phyloP scores from a whole-genome alignment of 805 yeast genomes.

The Teunomyces barrocoloradensis region DNA sequence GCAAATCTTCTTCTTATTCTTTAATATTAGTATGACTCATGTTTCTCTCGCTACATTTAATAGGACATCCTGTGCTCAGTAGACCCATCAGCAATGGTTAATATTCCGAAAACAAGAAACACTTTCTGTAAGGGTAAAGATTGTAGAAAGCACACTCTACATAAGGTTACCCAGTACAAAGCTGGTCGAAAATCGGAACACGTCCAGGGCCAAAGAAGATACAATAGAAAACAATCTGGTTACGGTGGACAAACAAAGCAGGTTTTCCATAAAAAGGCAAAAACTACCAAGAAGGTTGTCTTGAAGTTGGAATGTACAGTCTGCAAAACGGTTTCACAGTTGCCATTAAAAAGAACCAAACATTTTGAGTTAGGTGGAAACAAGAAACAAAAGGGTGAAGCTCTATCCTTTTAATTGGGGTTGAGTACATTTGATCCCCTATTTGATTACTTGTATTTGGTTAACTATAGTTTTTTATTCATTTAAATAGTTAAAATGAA shows the following conservation, averaged over 20 bases:
- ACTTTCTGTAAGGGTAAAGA: conserved; percentile 22
- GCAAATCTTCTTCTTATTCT: too few species aligned
- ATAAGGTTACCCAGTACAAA: conserved; percentile 24
- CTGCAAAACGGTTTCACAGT: conserved; percentile 22
- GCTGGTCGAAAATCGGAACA: conserved; percentile 19
- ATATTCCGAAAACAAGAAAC: conserved; percentile 22
- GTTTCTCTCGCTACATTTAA: too few species aligned
- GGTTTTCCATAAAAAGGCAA: too few species aligned
- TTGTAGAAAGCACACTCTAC: conserved; percentile 22
- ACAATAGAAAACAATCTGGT: conserved; percentile 24
- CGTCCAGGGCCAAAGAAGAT: conserved; percentile 24
- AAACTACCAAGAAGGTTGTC: conserved; percentile 5
- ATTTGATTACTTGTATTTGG: too few species aligned
- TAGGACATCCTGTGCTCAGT: too few species aligned
- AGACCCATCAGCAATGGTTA: conserved; percentile 7
- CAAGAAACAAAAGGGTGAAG: conserved; percentile 18
- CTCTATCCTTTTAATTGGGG: too few species aligned
- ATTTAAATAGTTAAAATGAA: too few species aligned
- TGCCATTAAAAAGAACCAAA: conserved; percentile 22
- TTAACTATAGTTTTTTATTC: too few species aligned
- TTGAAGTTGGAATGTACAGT: conserved; percentile 24
- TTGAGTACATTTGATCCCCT: too few species aligned
- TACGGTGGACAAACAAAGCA: conserved; percentile 16
- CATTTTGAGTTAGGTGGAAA: conserved; percentile 26
- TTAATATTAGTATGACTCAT: too few species aligned